phyloP scores from a whole-genome alignment of 208 protist species.

The Entamoeba histolytica region DNA sequence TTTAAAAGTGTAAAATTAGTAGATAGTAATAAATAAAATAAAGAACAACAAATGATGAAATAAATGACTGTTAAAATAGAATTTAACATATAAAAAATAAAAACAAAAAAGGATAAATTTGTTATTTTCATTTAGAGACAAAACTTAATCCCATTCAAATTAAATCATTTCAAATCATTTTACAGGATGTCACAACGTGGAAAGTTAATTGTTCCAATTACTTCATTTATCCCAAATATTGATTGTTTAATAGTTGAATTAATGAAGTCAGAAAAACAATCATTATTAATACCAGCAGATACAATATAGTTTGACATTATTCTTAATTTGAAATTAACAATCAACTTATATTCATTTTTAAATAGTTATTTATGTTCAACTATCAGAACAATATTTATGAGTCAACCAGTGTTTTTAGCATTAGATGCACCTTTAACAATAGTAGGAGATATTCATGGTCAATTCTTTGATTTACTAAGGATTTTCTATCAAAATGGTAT shows the following conservation, averaged over 20 bases:
- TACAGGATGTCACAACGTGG: background rate
- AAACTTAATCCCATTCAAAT: no score
- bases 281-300: background rate
- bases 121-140: no score
- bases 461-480: conserved; percentile 20
- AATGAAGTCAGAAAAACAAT: background rate
- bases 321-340: background rate
- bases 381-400: background rate
- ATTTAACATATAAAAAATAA: no score
- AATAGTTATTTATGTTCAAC: background rate
- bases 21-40: no score
- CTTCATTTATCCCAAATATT: background rate
- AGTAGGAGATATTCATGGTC: conserved; percentile 10
- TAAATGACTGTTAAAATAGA: no score
- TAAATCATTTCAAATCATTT: no score
- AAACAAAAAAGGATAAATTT: no score
- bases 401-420: background rate
- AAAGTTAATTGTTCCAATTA: background rate
- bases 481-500: conserved; percentile 5
- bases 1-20: no score
- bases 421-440: background rate
- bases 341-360: background rate
- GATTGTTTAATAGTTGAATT: background rate
- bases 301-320: background rate
- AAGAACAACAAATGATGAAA: no score